These are phyloP conservation scores for Isoetes taiwanensis DNA, from an alignment of 75 land plant species.

Conservation along the genomic window DNA sequence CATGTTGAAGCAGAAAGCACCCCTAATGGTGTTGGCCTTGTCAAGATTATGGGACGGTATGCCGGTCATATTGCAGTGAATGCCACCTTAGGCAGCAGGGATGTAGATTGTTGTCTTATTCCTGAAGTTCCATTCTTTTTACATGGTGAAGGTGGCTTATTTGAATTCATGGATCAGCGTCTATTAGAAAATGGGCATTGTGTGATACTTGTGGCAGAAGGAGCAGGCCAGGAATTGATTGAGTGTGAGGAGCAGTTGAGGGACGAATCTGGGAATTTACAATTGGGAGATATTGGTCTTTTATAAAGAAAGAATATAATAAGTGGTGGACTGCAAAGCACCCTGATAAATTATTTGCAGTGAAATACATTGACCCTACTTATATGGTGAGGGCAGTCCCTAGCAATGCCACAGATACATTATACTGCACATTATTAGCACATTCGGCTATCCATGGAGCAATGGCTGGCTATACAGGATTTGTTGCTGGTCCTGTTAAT, in stretches of 20 bases:
- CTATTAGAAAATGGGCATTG: constrained; percentile 55
- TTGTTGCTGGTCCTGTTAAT: constrained; percentile 58
- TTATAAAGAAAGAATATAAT: constrained; percentile 58
- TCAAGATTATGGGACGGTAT: constrained; percentile 72
- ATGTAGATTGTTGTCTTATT: constrained; percentile 71
- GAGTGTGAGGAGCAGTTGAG: constrained; percentile 11
- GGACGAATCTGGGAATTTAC: constrained; percentile 61
- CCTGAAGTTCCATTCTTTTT: constrained; percentile 53
- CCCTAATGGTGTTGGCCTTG: constrained; percentile 39
- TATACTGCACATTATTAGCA: constrained; percentile 60
- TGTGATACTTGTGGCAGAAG: constrained; percentile 69
- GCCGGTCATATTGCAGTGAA: constrained; percentile 73
- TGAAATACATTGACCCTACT: constrained; percentile 88
- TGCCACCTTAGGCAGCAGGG: constrained; percentile 62
- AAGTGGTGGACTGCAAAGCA: constrained; percentile 59
- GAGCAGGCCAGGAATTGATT: constrained; percentile 67
- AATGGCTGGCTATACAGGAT: constrained; percentile 79
- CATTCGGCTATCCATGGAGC: constrained; percentile 72
- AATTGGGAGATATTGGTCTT: constrained; percentile 48
- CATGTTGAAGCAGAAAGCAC: constrained; percentile 76
- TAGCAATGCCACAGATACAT: constrained; percentile 63
- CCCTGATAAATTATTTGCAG: constrained; percentile 47
- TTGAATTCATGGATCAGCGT: constrained; percentile 46
- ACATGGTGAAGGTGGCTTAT: constrained; percentile 58
- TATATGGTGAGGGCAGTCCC: constrained; percentile 86